Percentiles rank a stretch among this genome's conserved stretches.
Conservation (phyloP, 805 yeast genomes). For the Pichia cephalocereana region DNA sequence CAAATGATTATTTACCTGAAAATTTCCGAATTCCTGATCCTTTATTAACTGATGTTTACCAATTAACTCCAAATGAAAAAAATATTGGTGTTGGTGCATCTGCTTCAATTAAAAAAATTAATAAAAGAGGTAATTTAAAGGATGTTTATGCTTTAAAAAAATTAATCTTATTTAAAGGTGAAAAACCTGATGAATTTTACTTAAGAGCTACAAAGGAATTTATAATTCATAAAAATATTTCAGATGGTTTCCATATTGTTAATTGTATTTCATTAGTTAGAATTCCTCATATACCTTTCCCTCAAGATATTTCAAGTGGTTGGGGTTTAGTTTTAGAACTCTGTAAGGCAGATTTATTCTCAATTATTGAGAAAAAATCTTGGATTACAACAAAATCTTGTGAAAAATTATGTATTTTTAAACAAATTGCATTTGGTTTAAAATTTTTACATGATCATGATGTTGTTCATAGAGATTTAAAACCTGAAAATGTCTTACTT, state of each 20-base stretch:
- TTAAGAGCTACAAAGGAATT: constrained; percentile 62
- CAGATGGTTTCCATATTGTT: constrained; percentile 53
- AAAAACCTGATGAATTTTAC: constrained; percentile 65
- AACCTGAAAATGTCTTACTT: constrained; percentile 85
- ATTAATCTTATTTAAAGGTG: constrained; percentile 52
- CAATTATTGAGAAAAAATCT: constrained; percentile 46
- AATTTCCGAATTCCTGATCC: constrained; percentile 44
- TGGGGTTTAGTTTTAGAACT: constrained; percentile 75
- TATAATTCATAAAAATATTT: constrained; percentile 49
- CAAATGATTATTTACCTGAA: constrained; percentile 56
- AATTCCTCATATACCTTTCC: constrained; percentile 52
- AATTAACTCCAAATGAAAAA: constrained; percentile 35
- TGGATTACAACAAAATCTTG: constrained; percentile 44
- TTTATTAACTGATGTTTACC: constrained; percentile 50
- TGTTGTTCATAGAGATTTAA: constrained; percentile 89
- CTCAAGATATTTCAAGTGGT: constrained; percentile 47
- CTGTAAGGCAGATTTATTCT: constrained; percentile 53
- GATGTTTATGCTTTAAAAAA: constrained; percentile 62
- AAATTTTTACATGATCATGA: constrained; percentile 62
- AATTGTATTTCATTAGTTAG: constrained; percentile 48
- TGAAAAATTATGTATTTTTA: constrained; percentile 64
- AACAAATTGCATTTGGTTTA: constrained; percentile 59
- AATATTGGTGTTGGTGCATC: constrained; percentile 71
- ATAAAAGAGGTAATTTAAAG: constrained; percentile 20
- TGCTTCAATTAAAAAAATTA: constrained; percentile 52